phyloP scores from a whole-genome alignment of 75 land plant genomes.

The Isoetes taiwanensis region DNA sequence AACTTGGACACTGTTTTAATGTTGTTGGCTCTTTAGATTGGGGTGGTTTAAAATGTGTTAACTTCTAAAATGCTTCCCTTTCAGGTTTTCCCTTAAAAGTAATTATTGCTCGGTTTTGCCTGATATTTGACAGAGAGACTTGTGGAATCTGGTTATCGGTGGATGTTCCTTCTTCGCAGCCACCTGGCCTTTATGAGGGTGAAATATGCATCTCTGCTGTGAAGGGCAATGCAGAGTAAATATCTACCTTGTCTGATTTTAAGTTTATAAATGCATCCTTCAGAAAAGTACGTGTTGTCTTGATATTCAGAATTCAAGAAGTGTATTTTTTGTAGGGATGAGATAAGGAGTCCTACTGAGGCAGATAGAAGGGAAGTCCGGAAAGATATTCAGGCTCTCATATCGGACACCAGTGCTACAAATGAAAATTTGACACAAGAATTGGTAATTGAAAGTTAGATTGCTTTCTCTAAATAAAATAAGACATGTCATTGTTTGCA shows the following conservation, averaged over 20 bases:
- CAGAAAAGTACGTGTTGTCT: not conserved
- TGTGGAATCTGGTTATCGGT: slow-evolving; percentile 83
- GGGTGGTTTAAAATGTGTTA: not conserved
- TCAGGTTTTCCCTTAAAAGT: not conserved
- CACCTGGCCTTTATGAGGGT: slow-evolving; percentile 84
- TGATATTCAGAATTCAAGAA: not conserved
- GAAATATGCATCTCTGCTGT: slow-evolving; percentile 57
- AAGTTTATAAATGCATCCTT: not conserved
- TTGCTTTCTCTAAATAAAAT: not conserved
- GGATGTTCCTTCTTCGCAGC: slow-evolving; percentile 63
- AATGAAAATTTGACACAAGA: slow-evolving; percentile 8
- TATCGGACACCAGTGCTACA: slow-evolving; percentile 7
- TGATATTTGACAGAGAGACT: slow-evolving; percentile 60
- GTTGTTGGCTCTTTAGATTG: not conserved
- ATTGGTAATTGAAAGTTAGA: slow-evolving; percentile 13
- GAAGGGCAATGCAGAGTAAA: slow-evolving; percentile 62
- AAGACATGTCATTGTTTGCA: not conserved
- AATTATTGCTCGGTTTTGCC: not conserved
- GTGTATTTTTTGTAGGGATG: too few species aligned
- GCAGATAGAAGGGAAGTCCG: slow-evolving; percentile 14
- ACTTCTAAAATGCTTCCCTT: not conserved
- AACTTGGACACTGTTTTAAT: not conserved
- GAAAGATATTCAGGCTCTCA: slow-evolving; percentile 11
- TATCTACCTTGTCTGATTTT: not conserved
- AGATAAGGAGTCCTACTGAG: too few species aligned